Evolutionary conservation across 208 protist genomes (phyloP), one percentile per base, ranked within the genome.

Genomic region (Strigomonas culicis): DNA sequence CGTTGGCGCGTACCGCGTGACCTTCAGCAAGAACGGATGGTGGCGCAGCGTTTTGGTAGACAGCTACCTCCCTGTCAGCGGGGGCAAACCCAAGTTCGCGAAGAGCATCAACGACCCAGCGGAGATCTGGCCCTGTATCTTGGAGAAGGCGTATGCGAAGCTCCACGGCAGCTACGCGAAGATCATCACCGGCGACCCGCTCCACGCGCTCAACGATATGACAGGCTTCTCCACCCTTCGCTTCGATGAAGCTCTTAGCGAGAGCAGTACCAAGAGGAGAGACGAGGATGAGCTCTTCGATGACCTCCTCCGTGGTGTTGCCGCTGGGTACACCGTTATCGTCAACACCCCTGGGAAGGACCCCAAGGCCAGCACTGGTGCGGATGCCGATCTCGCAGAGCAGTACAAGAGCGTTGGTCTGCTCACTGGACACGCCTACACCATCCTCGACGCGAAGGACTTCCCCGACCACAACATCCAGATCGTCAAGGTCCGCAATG

Each of bases 81-180:
- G 68, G 31, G 32, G 66, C 49, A 25, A 15, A 22, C 63, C 75
- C 7, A 66, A 57, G 52, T 85, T 80, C 67, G 75, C 62, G 17
- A 63, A 68, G 22, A 75, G 66, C 58, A 27, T 46, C 1, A 39
- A 64, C 1, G 76, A 86, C 55, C 77, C 74, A 21, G 63, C 70
- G 28, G 76, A 89, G 61, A 49, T 92, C 53, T 94, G 88, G 88
- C 70, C 84, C 25, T 74, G 77, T 8, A 62, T 94, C 27, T 58
- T 92, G 25, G 79, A 94, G 69, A 94, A 94, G 77, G 88, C 82
- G 24, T 92, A 94, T 70, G 86, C 86, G n/a, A 94, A 94, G 70
- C 17, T 84, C 10, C 60, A 84, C 59, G 88, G 88, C 39, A 84
- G 75, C 13, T 93, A 89, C 60, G 73, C 78, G 10, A 61, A 66